phyloP scores from a whole-genome alignment of 192 early-diverging fungal species.

The Irineochytrium annulatum region DNA sequence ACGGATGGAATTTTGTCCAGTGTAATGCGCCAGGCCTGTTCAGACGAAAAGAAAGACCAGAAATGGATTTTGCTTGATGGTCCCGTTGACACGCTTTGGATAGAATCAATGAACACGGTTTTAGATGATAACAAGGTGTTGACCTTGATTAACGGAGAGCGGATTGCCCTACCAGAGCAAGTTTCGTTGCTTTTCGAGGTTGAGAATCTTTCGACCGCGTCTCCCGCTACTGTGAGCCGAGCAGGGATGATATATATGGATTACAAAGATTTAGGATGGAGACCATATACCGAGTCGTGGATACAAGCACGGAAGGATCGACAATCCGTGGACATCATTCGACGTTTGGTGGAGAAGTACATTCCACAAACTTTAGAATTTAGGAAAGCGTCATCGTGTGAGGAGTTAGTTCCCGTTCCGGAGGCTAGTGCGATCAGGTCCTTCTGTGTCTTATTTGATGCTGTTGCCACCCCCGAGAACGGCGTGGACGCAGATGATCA shows the following conservation, averaged over 20 bases:
- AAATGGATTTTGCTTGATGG: slow-evolving; percentile 64
- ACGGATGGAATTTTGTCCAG: slow-evolving; percentile 54
- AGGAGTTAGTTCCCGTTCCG: slow-evolving; percentile 48
- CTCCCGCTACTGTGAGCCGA: slow-evolving; percentile 56
- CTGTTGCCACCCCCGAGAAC: slow-evolving; percentile 46
- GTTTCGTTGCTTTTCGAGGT: slow-evolving; percentile 59
- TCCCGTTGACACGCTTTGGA: slow-evolving; percentile 61
- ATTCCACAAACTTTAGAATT: slow-evolving; percentile 46
- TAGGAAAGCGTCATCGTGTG: slow-evolving; percentile 28
- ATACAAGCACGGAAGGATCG: slow-evolving; percentile 33
- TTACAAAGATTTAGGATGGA: slow-evolving; percentile 50
- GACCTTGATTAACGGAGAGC: slow-evolving; percentile 58
- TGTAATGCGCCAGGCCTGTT: slow-evolving; percentile 48
- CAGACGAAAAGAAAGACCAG: slow-evolving; percentile 55
- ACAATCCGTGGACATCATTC: slow-evolving; percentile 34
- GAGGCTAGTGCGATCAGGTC: slow-evolving; percentile 45
- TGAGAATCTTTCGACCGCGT: slow-evolving; percentile 55
- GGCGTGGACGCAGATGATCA: slow-evolving; percentile 45
- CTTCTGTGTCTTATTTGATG: slow-evolving; percentile 47
- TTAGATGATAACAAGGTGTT: slow-evolving; percentile 62
- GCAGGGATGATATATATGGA: slow-evolving; percentile 60
- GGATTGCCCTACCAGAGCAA: slow-evolving; percentile 54
- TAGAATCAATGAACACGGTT: slow-evolving; percentile 61
- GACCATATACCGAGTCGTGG: slow-evolving; percentile 53
- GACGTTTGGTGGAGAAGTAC: slow-evolving; percentile 47